Evolutionary conservation across 2,329 filamentous ascomycete genomes (phyloP), one percentile per base, ranked within the genome.

Genomic region (Zalaria obscura): DNA sequence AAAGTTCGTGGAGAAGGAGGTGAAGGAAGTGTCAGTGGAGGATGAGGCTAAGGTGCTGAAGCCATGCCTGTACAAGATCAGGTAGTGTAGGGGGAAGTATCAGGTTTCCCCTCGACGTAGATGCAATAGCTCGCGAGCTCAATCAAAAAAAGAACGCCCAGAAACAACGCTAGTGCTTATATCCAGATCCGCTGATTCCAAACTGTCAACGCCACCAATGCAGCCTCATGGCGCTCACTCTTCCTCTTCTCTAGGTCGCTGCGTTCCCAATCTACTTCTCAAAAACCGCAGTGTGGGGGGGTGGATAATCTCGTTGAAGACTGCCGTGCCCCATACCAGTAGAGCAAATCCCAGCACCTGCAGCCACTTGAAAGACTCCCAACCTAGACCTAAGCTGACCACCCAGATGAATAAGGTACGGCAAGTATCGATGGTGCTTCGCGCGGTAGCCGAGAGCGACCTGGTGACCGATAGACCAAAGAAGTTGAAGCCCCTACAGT

Each of bases 331-430:
- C 58, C 95, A 98, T 9, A 98, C 91, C 31, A 98, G 73, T 49
- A 95, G 66, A 2, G 67, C 83, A 52, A 98, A 98, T 1, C 91
- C 91, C 3, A 76, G 60, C 9, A 98, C 85, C 64, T 98, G 91
- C 5, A 98, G 74, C 82, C 85, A 93, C 65, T 96, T 96, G 75
- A 98, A 96, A 0, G 77, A 80, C 66, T 98, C 91, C 91, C 91
- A 98, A 46, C 88, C 88, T 2, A 98, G 74, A 3, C 83, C 85
- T 4, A 98, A 75, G 11, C 86, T 93, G 9, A 94, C 84, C 27
- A 98, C 73, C 91, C 91, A 98, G 63, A 98, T 96, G 66, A 98
- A 96, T 1, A 98, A 75, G 0, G 91, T 98, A 34, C 89, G 79
- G 69, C 88, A 96, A 1, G 91, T 98, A 61, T 98, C 91, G 53